A percentile compares a stretch with the other conserved stretches of the same genome.
Evolutionary conservation across 305 asterid genomes (phyloP).

Genomic region (Fraxinus floribunda): DNA sequence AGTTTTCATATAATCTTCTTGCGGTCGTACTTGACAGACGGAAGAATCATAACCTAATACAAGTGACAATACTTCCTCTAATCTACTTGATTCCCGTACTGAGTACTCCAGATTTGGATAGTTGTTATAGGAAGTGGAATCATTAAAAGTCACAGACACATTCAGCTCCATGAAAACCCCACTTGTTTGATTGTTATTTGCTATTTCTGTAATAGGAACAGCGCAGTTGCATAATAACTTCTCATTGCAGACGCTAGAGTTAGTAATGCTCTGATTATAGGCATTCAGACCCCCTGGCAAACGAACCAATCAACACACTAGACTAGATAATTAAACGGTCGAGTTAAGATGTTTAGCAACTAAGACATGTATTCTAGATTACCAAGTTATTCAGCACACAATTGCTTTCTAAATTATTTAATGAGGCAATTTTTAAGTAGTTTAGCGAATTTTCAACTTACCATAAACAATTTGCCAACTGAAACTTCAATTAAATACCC

Average conservation of each 20-base stretch:
- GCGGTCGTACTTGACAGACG: constrained; percentile 46
- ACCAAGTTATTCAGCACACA: constrained; percentile 8
- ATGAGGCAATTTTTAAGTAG: background rate
- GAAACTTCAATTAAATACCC: background rate
- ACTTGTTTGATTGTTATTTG: constrained; percentile 29
- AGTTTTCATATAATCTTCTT: constrained; percentile 18
- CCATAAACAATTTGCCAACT: background rate
- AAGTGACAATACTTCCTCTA: constrained; percentile 48
- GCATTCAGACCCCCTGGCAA: constrained; percentile 57
- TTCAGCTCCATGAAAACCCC: constrained; percentile 35
- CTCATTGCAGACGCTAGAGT: constrained; percentile 32
- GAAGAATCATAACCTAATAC: constrained; percentile 48
- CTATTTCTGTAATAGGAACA: constrained; percentile 37
- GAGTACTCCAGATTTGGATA: constrained; percentile 32
- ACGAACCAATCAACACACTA: constrained; percentile 18
- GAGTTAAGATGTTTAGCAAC: background rate
- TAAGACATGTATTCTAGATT: background rate
- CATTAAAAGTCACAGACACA: constrained; percentile 32
- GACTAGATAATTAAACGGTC: background rate
- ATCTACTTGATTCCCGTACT: constrained; percentile 38
- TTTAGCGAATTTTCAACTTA: constrained; percentile 1
- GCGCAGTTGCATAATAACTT: constrained; percentile 29
- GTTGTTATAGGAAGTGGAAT: constrained; percentile 25
- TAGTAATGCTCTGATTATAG: constrained; percentile 37
- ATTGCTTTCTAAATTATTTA: constrained; percentile 8